Percentiles rank a stretch among this genome's conserved stretches.
These are phyloP conservation scores for Trichoderma hamatum DNA, from an alignment of 2,329 filamentous ascomycete genomes.

Conservation along the genomic window DNA sequence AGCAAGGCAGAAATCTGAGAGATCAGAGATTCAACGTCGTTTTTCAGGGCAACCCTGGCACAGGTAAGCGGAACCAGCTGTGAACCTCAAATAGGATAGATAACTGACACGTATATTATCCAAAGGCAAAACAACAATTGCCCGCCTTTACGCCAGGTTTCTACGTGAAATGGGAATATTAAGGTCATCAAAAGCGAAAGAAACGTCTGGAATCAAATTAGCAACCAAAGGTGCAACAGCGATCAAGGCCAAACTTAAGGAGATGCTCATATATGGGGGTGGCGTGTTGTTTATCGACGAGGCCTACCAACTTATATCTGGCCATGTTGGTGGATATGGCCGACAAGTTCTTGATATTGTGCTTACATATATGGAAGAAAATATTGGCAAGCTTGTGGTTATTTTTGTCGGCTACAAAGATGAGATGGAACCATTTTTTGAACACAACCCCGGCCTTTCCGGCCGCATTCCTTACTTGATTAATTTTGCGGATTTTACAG, in stretches of 20 bases:
- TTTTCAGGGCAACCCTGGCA: conserved; percentile 25
- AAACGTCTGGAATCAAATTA: no score
- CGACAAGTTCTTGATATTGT: conserved; percentile 66
- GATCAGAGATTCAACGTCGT: conserved; percentile 14
- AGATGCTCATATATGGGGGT: no score
- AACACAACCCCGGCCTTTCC: conserved; percentile 70
- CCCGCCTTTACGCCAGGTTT: conserved; percentile 37
- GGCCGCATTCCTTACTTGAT: conserved; percentile 65
- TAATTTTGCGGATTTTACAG: conserved; percentile 67
- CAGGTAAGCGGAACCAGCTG: no score
- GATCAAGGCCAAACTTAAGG: no score
- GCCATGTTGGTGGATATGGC: conserved; percentile 40
- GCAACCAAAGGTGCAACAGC: no score
- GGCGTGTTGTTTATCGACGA: conserved; percentile 74
- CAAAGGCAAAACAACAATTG: conserved; percentile 37
- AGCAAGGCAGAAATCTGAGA: no score
- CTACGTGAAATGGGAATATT: conserved; percentile 36
- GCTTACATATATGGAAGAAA: conserved; percentile 68
- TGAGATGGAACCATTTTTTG: conserved; percentile 59
- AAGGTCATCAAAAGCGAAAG: no score
- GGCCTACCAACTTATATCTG: conserved; percentile 67
- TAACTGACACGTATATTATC: no score
- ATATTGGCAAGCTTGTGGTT: conserved; percentile 66
- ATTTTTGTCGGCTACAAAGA: conserved; percentile 69
- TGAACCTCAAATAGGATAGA: no score